These are phyloP conservation scores for Eutrema salsugineum DNA, from an alignment of 441 rosid genomes.

Conservation along the genomic window DNA sequence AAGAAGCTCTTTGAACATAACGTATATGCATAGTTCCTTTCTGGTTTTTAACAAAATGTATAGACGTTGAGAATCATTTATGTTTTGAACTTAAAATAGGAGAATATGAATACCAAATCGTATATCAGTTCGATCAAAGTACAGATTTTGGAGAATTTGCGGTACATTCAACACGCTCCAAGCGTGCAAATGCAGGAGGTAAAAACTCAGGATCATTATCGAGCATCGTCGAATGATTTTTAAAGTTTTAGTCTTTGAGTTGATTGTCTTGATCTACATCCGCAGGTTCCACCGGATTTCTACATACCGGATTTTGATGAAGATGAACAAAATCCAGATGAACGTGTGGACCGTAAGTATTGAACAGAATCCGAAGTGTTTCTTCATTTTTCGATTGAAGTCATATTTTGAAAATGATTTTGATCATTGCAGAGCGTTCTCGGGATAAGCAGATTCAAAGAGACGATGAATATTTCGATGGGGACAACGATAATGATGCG, in stretches of 20 bases:
- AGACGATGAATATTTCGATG: constrained; percentile 86
- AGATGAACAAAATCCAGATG: constrained; percentile 88
- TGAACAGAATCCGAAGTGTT: not conserved
- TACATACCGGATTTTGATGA: constrained; percentile 93
- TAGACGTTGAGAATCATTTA: constrained; percentile 6
- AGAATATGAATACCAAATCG: constrained; percentile 85
- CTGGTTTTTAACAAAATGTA: too few relatives aligned
- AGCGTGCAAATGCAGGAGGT: constrained; percentile 99
- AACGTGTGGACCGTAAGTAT: constrained; percentile 81
- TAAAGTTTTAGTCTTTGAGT: too few relatives aligned
- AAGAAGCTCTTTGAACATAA: constrained; percentile 25
- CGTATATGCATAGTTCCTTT: not conserved
- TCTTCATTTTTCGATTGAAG: not conserved
- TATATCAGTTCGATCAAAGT: constrained; percentile 79
- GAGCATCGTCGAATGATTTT: too few relatives aligned
- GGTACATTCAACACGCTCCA: constrained; percentile 93
- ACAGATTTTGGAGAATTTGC: constrained; percentile 90
- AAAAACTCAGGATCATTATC: constrained; percentile 3
- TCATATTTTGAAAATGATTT: not conserved
- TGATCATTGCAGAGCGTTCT: constrained; percentile 58
- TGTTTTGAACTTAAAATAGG: constrained; percentile 44
- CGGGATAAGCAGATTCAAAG: constrained; percentile 91
- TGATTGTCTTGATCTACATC: too few relatives aligned
- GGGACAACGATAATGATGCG: constrained; percentile 81
- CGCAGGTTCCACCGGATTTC: constrained; percentile 93